These are phyloP conservation scores for Lunularia cruciata DNA, from an alignment of 225 moss, liverwort and hornwort genomes.

Conservation along the genomic window DNA sequence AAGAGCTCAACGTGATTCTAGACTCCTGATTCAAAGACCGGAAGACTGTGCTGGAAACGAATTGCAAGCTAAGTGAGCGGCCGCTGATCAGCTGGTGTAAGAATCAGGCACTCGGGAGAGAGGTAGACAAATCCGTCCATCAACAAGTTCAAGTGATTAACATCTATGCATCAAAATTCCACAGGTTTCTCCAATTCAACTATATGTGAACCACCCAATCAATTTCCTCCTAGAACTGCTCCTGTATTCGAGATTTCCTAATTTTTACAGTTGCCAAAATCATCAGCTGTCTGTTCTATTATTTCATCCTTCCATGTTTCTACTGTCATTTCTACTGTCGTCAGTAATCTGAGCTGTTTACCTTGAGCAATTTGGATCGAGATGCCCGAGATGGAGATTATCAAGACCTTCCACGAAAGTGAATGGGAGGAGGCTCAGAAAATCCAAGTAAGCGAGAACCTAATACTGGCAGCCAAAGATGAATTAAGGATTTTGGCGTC, in stretches of 20 bases:
- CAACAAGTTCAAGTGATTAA: not conserved
- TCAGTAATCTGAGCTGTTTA: too few species aligned
- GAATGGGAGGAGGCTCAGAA: constrained; percentile 45
- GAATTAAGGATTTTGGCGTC: constrained; percentile 33
- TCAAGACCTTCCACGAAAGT: not conserved
- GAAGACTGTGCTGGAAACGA: not conserved
- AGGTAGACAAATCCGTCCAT: not conserved
- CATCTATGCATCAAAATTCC: not conserved
- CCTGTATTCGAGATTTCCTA: too few species aligned
- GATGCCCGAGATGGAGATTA: constrained; percentile 8
- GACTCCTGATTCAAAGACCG: not conserved
- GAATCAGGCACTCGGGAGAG: not conserved
- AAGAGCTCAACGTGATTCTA: not conserved
- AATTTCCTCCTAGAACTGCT: too few species aligned
- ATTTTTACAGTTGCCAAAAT: too few species aligned
- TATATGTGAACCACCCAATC: too few species aligned
- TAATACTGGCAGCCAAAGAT: constrained; percentile 39
- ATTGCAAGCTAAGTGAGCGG: not conserved
- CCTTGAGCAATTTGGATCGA: not conserved
- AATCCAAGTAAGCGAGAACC: constrained; percentile 36
- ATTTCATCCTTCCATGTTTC: too few species aligned
- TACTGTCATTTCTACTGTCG: too few species aligned
- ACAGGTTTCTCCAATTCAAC: not conserved
- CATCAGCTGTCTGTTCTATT: too few species aligned
- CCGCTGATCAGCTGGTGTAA: not conserved